phyloP scores from a whole-genome alignment of 2,329 filamentous ascomycete genomes.

The Epichloe hybrida region DNA sequence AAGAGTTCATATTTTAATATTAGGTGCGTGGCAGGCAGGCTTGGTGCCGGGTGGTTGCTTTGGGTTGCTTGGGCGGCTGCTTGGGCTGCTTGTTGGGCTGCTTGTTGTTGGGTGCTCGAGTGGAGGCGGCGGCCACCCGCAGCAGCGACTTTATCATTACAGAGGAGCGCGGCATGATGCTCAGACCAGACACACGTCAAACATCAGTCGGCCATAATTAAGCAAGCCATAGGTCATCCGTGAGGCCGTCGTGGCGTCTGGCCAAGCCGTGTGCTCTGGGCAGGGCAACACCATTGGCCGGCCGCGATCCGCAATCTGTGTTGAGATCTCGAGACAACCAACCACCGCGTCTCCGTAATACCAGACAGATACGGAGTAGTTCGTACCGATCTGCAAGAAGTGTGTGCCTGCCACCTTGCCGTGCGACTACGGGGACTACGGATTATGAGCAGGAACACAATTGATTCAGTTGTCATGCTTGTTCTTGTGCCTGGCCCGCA shows the following conservation, averaged over 20 bases:
- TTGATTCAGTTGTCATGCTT: not conserved
- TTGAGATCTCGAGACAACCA: not conserved
- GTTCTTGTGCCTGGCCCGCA: not conserved
- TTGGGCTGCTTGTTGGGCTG: too few species aligned
- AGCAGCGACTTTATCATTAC: not conserved
- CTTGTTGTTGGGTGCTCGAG: too few species aligned
- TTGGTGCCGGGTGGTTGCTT: not conserved
- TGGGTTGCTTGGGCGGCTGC: too few species aligned
- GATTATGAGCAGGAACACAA: not conserved
- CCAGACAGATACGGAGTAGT: not conserved
- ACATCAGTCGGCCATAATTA: too few species aligned
- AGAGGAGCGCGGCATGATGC: too few species aligned
- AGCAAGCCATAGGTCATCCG: too few species aligned
- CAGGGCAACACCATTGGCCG: conserved; percentile 1
- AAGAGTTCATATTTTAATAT: too few species aligned
- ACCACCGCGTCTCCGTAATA: not conserved
- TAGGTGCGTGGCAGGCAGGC: too few species aligned
- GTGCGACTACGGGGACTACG: not conserved
- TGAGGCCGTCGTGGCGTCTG: not conserved
- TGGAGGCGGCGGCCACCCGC: too few species aligned
- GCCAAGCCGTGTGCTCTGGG: not conserved
- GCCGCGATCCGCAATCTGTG: not conserved
- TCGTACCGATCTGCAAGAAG: not conserved
- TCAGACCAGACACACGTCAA: too few species aligned
- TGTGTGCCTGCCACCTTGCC: not conserved